Conservation (phyloP, 352 stramenopile genomes). For the Phytophthora europaea region DNA sequence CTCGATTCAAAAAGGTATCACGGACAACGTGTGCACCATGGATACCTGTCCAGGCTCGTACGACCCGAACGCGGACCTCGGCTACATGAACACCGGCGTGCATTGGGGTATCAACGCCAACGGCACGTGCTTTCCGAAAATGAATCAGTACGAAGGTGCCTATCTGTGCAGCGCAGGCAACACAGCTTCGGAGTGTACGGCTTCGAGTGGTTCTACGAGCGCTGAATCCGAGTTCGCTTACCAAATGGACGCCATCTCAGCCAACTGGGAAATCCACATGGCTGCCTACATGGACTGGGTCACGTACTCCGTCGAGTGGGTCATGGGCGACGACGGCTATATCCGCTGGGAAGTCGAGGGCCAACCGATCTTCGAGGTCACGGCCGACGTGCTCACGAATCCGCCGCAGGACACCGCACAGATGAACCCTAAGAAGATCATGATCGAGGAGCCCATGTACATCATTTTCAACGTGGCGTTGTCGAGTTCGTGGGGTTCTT, state of each 20-base stretch:
- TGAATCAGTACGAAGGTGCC: constrained; percentile 42
- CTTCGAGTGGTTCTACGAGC: constrained; percentile 31
- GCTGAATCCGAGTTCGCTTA: constrained; percentile 41
- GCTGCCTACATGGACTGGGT: constrained; percentile 65
- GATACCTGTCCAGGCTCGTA: constrained; percentile 36
- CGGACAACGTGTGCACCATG: constrained; percentile 41
- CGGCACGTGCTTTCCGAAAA: constrained; percentile 33
- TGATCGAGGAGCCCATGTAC: constrained; percentile 92
- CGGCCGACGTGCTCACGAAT: constrained; percentile 19
- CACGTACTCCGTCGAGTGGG: constrained; percentile 22
- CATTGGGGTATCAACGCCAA: constrained; percentile 41
- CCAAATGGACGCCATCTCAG: constrained; percentile 93
- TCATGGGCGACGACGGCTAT: constrained; percentile 19
- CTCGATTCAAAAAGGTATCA: constrained; percentile 35
- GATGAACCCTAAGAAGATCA: constrained; percentile 55
- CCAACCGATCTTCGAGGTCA: constrained; percentile 21
- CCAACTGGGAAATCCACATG: constrained; percentile 86
- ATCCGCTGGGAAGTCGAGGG: constrained; percentile 19
- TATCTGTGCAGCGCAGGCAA: constrained; percentile 53
- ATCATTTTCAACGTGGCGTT: constrained; percentile 60
- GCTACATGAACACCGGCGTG: constrained; percentile 34
- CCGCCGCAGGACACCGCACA: constrained; percentile 68
- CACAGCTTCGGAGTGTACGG: constrained; percentile 31
- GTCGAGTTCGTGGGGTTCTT: constrained; percentile 74
- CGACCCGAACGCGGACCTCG: constrained; percentile 41